Conservation (phyloP, 2,329 filamentous ascomycete genomes). For the Diaporthe citri region DNA sequence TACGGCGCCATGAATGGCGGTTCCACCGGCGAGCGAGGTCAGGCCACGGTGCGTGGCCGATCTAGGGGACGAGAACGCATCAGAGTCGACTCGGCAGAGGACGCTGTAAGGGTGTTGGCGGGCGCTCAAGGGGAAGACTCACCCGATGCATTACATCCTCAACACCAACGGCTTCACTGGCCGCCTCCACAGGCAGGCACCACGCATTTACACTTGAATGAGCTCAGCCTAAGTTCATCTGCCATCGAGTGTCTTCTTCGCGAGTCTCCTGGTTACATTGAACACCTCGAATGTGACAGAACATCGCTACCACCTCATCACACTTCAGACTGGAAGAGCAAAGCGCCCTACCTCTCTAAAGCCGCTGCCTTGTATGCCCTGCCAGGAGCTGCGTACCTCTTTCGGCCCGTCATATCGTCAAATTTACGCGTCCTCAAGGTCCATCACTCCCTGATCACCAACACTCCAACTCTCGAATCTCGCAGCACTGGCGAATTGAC, state of each 20-base stretch:
- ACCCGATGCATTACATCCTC: constrained; percentile 29
- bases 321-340: constrained; percentile 37
- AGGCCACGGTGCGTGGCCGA: neutral
- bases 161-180: constrained; percentile 16
- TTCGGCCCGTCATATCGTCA: constrained; percentile 65
- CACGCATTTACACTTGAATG: constrained; percentile 68
- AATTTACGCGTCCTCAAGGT: constrained; percentile 66
- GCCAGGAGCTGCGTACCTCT: constrained; percentile 59
- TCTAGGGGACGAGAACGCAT: constrained; percentile 26
- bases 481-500: constrained; percentile 53
- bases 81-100: constrained; percentile 33
- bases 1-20: constrained; percentile 47
- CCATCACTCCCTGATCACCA: constrained; percentile 72
- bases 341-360: constrained; percentile 46
- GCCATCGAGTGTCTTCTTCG: constrained; percentile 60
- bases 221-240: constrained; percentile 60
- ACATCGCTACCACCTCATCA: constrained; percentile 50
- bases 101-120: constrained; percentile 31
- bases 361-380: constrained; percentile 56
- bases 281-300: constrained; percentile 64
- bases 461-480: constrained; percentile 60
- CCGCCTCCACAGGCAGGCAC: constrained; percentile 50
- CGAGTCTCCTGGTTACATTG: constrained; percentile 59
- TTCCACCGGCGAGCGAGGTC: neutral
- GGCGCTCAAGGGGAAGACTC: constrained; percentile 21